Evolutionary conservation across 2,329 filamentous ascomycete genomes (phyloP).

Genomic region (Geoglossum cookeanum): DNA sequence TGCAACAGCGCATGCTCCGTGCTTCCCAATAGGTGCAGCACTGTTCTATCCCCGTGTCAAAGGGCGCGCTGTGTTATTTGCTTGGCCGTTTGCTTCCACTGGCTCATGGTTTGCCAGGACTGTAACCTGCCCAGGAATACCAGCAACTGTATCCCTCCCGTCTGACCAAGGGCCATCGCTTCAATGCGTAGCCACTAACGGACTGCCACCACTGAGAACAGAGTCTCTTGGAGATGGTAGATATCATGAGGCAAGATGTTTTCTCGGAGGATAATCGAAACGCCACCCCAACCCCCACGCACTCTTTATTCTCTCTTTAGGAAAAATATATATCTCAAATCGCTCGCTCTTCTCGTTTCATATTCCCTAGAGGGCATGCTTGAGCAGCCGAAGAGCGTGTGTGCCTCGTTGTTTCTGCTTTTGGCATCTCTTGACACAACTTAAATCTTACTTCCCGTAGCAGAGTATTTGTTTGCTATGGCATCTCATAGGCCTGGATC

Average conservation of each 20-base stretch:
- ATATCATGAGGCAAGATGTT: not conserved
- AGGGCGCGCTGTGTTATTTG: not conserved
- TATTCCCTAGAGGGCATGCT: not conserved
- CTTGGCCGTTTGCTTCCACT: not conserved
- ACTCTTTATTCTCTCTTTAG: not conserved
- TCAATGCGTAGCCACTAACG: not conserved
- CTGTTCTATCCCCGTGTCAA: not conserved
- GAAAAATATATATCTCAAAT: not conserved
- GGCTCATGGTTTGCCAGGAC: not conserved
- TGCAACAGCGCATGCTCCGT: not conserved
- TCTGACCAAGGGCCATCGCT: not conserved
- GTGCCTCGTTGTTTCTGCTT: not conserved
- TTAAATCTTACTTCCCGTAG: not conserved
- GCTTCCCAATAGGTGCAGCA: not conserved
- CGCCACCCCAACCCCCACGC: not conserved
- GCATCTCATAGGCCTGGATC: not conserved
- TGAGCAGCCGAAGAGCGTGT: not conserved
- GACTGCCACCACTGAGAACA: not conserved
- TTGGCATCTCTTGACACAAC: not conserved
- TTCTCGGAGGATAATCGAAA: not conserved
- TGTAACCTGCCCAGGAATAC: not conserved
- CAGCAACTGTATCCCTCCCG: not conserved
- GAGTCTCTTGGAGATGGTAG: not conserved
- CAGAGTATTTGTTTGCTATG: not conserved
- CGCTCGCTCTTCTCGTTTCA: not conserved